Percentiles rank a stretch among this genome's conserved stretches.
These are phyloP conservation scores for Alternaria sp. DNA, from an alignment of 2,329 filamentous ascomycete genomes.

Conservation along the genomic window DNA sequence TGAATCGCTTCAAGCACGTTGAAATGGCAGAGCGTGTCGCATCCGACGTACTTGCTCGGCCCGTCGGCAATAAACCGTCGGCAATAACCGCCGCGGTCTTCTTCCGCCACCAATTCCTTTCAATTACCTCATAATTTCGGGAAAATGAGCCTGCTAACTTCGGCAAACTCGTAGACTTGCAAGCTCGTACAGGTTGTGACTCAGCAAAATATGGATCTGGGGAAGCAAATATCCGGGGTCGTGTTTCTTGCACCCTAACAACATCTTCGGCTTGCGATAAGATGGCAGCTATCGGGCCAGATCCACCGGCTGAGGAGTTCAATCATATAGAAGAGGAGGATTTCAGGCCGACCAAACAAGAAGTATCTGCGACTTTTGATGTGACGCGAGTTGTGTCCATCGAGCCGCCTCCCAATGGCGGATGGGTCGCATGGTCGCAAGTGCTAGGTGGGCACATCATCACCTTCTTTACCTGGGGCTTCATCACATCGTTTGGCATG, in stretches of 20 bases:
- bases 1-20: no score
- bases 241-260: background rate
- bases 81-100: background rate
- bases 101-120: background rate
- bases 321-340: background rate
- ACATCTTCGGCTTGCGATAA: background rate
- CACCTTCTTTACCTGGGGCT: conserved; percentile 53
- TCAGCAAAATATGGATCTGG: conserved; percentile 9
- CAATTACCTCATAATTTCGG: conserved; percentile 3
- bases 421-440: conserved; percentile 54
- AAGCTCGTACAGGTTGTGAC: background rate
- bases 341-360: background rate
- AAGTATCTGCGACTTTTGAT: conserved; percentile 4
- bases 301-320: conserved; percentile 3
- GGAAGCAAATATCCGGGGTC: conserved; percentile 3
- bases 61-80: background rate
- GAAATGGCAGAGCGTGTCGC: background rate
- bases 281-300: conserved; percentile 8
- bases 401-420: conserved; percentile 53
- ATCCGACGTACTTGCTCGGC: background rate
- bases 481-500: conserved; percentile 41
- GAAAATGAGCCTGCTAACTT: background rate
- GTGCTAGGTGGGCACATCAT: conserved; percentile 52
- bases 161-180: background rate
- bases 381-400: conserved; percentile 15